phyloP scores from a whole-genome alignment of 1,284 basidiomycete genomes.

The Fomitiporia mediterranea region DNA sequence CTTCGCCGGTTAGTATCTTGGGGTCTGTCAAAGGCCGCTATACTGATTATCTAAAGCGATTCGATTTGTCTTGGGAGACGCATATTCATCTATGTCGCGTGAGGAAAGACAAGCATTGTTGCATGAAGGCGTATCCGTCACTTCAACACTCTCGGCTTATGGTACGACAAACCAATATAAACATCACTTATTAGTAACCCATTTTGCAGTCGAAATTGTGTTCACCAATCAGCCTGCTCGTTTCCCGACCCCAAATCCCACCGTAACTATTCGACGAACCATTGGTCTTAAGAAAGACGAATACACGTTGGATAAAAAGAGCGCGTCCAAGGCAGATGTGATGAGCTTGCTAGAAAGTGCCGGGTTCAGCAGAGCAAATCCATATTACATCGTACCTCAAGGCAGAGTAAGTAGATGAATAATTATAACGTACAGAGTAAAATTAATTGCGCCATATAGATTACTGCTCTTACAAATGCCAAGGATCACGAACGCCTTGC shows the following conservation, averaged over 20 bases:
- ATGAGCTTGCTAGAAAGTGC: constrained; percentile 95
- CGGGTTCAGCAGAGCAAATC: constrained; percentile 95
- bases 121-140: constrained; percentile 88
- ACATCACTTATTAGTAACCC: constrained; percentile 21
- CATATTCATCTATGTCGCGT: constrained; percentile 91
- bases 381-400: constrained; percentile 99
- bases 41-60: constrained; percentile 55
- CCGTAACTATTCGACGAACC: constrained; percentile 84
- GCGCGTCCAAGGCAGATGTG: constrained; percentile 93
- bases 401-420: constrained; percentile 65
- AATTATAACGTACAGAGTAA: not conserved
- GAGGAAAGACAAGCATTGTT: constrained; percentile 91
- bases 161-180: constrained; percentile 52
- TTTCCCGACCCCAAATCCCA: constrained; percentile 84
- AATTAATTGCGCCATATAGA: constrained; percentile 42
- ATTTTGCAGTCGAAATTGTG: constrained; percentile 68
- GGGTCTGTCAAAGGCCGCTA: not conserved
- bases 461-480: constrained; percentile 95
- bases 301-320: constrained; percentile 95
- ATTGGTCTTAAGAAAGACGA: constrained; percentile 99
- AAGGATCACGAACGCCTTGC: constrained; percentile 94
- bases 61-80: constrained; percentile 95
- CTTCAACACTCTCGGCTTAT: constrained; percentile 89
- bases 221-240: constrained; percentile 89
- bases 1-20: constrained; percentile 67